Conservation (phyloP, 1,284 basidiomycete genomes). For the Ustilago bromivora region DNA sequence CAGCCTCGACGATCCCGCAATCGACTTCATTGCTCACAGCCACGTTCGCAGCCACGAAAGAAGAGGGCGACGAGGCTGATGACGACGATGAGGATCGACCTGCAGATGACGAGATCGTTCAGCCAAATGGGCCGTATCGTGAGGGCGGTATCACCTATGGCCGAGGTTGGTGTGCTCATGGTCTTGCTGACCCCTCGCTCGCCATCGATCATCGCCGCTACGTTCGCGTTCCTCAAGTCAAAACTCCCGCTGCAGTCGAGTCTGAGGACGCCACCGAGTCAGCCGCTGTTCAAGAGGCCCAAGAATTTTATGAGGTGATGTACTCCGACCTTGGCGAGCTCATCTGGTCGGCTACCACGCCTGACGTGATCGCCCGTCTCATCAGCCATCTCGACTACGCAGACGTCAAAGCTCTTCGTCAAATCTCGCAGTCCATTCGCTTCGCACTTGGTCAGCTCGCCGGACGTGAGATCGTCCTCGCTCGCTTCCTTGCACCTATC, state of each 20-base stretch:
- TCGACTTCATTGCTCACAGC: conserved; percentile 26
- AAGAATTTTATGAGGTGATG: conserved; percentile 40
- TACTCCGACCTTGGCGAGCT: conserved; percentile 60
- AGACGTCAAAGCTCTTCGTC: conserved; percentile 62
- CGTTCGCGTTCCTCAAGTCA: conserved; percentile 21
- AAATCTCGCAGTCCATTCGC: conserved; percentile 58
- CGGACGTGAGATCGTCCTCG: conserved; percentile 56
- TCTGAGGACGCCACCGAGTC: not conserved
- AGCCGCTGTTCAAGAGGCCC: not conserved
- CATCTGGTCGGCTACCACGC: conserved; percentile 57
- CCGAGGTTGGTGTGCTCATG: conserved; percentile 56
- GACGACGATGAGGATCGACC: conserved; percentile 1
- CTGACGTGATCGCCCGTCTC: conserved; percentile 54
- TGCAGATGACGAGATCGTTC: conserved; percentile 33
- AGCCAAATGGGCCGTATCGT: conserved; percentile 54
- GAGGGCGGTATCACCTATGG: conserved; percentile 57
- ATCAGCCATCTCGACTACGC: conserved; percentile 58
- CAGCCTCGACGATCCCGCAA: not conserved
- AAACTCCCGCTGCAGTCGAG: not conserved
- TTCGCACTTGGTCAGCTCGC: conserved; percentile 43
- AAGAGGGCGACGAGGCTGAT: conserved; percentile 18
- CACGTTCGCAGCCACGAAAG: conserved; percentile 31
- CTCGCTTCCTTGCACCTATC: conserved; percentile 59
- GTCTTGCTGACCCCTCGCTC: conserved; percentile 49
- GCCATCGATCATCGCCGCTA: conserved; percentile 43